Base-by-base conservation (phyloP, 1,284 basidiomycete species). In the Cystobasidium sp. region DNA sequence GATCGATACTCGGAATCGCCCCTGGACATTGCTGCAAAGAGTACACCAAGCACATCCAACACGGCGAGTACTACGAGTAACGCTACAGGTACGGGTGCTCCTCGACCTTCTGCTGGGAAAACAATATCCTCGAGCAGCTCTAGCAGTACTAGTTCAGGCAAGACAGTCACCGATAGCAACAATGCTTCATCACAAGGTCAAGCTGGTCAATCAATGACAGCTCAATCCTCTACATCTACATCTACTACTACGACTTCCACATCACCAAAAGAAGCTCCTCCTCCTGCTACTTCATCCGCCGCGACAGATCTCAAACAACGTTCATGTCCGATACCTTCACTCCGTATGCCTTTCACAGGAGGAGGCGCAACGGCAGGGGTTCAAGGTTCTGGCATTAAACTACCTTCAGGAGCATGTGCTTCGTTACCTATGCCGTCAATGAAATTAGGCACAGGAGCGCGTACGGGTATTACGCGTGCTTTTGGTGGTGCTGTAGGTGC, bases 341-440 rank as follows among this genome's bases (percentile, higher is more conserved):
- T 59, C 3, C 56, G 56, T 18, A 14, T 59, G 56, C 56, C 56
- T 1, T 59, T 59, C 56, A 41, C 43, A 1, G 56, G 56, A 10
- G 61, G 61, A 5, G 24, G 46, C n/a, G n/a, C n/a, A n/a, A n/a
- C n/a, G n/a, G n/a, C n/a, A n/a, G n/a, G n/a, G n/a, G n/a, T n/a
- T n/a, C n/a, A n/a, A 18, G 43, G 7, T 7, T 41, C 61, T 47
- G 44, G 61, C 7, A 20, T 1, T 14, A 63, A 63, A 41, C 24
- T 63, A 41, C 61, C 61, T 7, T 63, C 61, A 8, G 61, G 61
- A 20, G 61, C 61, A 20, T 63, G 61, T 49, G 46, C 44, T 49
- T 46, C 44, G 1, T 20, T 20, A 51, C 16, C 47, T 51, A 51
- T 49, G 12, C 24, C 46, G 1, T 49, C 61, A 1, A 49, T 20